Percentiles rank a stretch among this genome's conserved stretches.
phyloP scores from a whole-genome alignment of 805 yeast species.

The Nakazawaea anatomiae region DNA sequence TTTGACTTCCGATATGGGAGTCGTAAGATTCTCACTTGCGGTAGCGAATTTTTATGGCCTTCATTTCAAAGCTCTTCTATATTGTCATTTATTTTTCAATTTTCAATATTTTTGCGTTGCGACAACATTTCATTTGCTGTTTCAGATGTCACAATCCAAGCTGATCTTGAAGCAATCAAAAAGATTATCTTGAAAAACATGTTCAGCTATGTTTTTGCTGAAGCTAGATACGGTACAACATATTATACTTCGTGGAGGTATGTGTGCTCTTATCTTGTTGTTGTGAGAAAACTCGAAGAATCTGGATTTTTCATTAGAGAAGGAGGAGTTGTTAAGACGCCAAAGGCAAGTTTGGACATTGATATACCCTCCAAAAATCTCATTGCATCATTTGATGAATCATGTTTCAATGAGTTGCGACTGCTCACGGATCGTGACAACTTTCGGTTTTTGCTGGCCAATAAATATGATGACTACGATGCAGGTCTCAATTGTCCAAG shows the following conservation, averaged over 20 bases:
- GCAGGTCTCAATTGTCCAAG: neutral
- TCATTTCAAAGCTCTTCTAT: conserved; percentile 26
- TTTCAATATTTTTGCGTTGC: conserved; percentile 23
- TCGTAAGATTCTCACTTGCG: neutral
- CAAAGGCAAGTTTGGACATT: neutral
- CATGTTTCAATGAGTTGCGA: neutral
- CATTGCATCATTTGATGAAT: neutral
- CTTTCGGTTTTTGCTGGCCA: neutral
- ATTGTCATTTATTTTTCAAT: conserved; percentile 8
- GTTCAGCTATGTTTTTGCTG: conserved; percentile 27
- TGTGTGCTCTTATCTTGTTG: neutral
- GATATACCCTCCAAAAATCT: neutral
- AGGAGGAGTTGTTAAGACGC: neutral
- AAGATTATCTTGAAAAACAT: conserved; percentile 26
- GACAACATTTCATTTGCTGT: conserved; percentile 12
- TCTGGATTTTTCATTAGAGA: neutral
- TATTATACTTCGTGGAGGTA: conserved; percentile 4
- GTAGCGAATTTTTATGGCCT: conserved; percentile 8
- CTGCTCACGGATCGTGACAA: neutral
- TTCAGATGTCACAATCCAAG: neutral
- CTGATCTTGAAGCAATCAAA: conserved; percentile 1
- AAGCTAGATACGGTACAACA: neutral
- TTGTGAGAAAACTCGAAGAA: neutral
- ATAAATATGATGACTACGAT: neutral
- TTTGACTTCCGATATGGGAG: conserved; percentile 21